Percentiles rank a stretch among this genome's conserved stretches.
Conservation (phyloP, 129 eudicot species). For the Tanacetum coccineum region DNA sequence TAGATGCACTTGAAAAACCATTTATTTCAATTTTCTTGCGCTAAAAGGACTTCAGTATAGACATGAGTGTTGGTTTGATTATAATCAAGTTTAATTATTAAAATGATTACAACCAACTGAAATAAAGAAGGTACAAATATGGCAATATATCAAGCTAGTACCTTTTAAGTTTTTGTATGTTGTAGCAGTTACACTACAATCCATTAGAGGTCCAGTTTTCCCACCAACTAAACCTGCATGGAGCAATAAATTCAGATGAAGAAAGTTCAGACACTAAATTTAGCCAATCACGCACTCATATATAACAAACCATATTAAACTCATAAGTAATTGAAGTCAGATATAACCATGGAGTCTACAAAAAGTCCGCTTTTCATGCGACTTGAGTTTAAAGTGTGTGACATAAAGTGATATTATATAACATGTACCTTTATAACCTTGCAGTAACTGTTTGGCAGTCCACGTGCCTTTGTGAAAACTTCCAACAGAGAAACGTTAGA, state of each 20-base stretch:
- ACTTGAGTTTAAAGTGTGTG: neutral
- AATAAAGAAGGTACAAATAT: neutral
- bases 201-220: conserved; percentile 53
- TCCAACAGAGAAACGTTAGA: too few species aligned
- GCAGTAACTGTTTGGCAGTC: too few species aligned
- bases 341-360: neutral
- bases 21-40: neutral
- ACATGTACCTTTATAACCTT: too few species aligned
- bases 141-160: conserved; percentile 22
- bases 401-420: conserved; percentile 9
- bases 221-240: conserved; percentile 50
- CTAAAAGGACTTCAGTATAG: neutral
- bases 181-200: conserved; percentile 60
- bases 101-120: too few species aligned
- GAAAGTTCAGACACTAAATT: conserved; percentile 15
- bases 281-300: conserved; percentile 2
- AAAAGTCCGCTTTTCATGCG: too few species aligned
- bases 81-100: neutral
- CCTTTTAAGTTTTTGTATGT: conserved; percentile 68
- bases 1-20: neutral
- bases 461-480: too few species aligned
- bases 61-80: conserved; percentile 3
- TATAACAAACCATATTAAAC: neutral
- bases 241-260: conserved; percentile 17
- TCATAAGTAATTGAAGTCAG: conserved; percentile 6